Evolutionary conservation across 2,329 filamentous ascomycete genomes (phyloP), one percentile per base, ranked within the genome.

Genomic region (Trichoderma sp.): DNA sequence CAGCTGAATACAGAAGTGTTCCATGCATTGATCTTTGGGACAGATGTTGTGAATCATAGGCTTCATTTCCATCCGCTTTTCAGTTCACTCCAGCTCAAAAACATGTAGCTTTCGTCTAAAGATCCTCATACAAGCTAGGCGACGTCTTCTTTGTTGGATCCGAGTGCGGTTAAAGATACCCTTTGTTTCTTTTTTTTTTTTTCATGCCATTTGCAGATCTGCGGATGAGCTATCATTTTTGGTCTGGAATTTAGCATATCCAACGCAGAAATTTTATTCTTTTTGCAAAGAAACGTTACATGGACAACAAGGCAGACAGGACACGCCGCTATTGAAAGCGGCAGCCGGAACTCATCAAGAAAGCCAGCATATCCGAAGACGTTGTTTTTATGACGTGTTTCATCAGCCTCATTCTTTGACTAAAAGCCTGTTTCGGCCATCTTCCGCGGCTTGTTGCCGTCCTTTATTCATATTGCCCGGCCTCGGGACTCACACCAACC

Each of bases 161-260:
- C 13, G n/a, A 21, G 16, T 63, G 30, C 66, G 34, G 26, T 16
- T 63, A 60, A 55, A 63, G 13, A 49, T 66, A 52, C 61, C 16
- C 26, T 13, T n/a, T 49, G n/a, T 66, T 54, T 58, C 26, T 34
- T 66, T 8, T 49, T 26, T 8, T 49, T 26, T 13, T 2, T 18
- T 5, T 8, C 18, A 13, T 64, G 11, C 24, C 32, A 16, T 21
- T 34, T n/a, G 16, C n/a, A 13, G 21, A 16, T n/a, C 7, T 18
- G 49, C 55, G 49, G 54, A 39, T 7, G 24, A 21, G 6, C 18
- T 43, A 43, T n/a, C 24, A 7, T 24, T 30, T 21, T 16, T 34
- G 30, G 16, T 37, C n/a, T 34, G 37, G 13, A 52, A 51, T n/a
- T 14, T 2, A 14, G 30, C 10, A 13, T 16, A 13, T 13, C n/a